Conservation (phyloP, 2,329 filamentous ascomycete genomes). For the Chaetomiaceae sp. region DNA sequence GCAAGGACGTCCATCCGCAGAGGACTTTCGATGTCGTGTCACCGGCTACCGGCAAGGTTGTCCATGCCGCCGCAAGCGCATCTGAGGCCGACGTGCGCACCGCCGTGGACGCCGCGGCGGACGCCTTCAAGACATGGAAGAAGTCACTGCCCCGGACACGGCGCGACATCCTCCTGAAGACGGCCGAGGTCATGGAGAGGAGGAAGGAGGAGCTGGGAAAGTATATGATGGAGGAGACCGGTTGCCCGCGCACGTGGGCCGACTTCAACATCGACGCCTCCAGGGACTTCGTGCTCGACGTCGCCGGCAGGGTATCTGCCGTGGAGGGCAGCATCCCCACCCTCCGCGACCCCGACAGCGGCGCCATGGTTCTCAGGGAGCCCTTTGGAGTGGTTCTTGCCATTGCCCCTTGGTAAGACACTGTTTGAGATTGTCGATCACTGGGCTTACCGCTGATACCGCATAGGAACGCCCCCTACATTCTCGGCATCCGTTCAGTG, state of each 20-base stretch:
- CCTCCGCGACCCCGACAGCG: constrained; percentile 40
- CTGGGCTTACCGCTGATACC: not conserved
- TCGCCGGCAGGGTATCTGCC: constrained; percentile 35
- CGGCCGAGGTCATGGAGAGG: constrained; percentile 56
- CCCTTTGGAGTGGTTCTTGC: constrained; percentile 73
- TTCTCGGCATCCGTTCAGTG: constrained; percentile 49
- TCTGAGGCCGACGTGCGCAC: constrained; percentile 25
- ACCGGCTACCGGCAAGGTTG: constrained; percentile 27
- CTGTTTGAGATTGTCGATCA: not conserved
- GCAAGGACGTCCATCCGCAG: constrained; percentile 25
- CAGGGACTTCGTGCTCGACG: constrained; percentile 36
- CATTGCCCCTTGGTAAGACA: constrained; percentile 70
- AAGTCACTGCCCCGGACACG: constrained; percentile 54
- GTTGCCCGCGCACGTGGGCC: constrained; percentile 34
- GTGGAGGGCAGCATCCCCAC: constrained; percentile 32
- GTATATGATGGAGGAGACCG: constrained; percentile 52
- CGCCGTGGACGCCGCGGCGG: constrained; percentile 45
- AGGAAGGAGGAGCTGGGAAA: constrained; percentile 54
- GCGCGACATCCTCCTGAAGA: constrained; percentile 64
- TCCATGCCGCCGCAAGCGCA: constrained; percentile 26
- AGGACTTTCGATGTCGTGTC: constrained; percentile 26
- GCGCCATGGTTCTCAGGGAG: constrained; percentile 63
- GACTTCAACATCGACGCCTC: constrained; percentile 36
- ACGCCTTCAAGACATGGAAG: constrained; percentile 64
- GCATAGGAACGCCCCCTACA: constrained; percentile 51